phyloP scores from a whole-genome alignment of 2,329 filamentous ascomycete species.

The Pezicula radicicola region DNA sequence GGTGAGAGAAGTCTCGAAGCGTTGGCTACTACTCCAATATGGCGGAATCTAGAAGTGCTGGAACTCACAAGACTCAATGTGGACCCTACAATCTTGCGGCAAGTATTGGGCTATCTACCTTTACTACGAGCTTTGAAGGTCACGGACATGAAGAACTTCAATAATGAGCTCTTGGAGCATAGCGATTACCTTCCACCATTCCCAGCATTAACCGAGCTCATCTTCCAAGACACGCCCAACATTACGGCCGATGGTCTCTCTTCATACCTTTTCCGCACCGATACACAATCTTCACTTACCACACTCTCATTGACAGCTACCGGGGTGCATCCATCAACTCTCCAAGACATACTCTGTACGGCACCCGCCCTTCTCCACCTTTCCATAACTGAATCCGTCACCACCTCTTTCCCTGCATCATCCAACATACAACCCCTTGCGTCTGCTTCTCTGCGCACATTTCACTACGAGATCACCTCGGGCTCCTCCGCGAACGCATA shows the following conservation, averaged over 20 bases:
- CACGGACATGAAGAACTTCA: constrained; percentile 64
- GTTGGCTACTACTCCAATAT: constrained; percentile 62
- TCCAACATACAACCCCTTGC: constrained; percentile 57
- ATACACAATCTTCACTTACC: constrained; percentile 57
- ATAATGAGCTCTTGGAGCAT: constrained; percentile 71
- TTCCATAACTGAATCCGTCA: constrained; percentile 52
- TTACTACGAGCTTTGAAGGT: constrained; percentile 73
- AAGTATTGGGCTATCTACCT: constrained; percentile 65
- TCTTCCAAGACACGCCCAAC: constrained; percentile 67
- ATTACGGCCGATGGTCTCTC: constrained; percentile 71
- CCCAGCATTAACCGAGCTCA: constrained; percentile 70
- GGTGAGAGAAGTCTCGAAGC: constrained; percentile 74
- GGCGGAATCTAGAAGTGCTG: constrained; percentile 69
- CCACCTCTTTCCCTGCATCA: constrained; percentile 52
- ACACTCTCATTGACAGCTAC: constrained; percentile 71
- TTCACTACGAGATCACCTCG: constrained; percentile 81
- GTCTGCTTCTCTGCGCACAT: constrained; percentile 65
- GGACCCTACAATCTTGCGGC: constrained; percentile 68
- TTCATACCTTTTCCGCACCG: constrained; percentile 61
- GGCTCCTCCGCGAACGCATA: constrained; percentile 55
- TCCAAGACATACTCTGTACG: constrained; percentile 38
- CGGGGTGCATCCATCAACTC: constrained; percentile 52
- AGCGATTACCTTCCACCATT: constrained; percentile 67
- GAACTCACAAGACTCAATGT: constrained; percentile 67
- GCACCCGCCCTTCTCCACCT: constrained; percentile 42